Evolutionary conservation across 108 stramenopile species (phyloP).

Genomic region (Fistulifera solaris): DNA sequence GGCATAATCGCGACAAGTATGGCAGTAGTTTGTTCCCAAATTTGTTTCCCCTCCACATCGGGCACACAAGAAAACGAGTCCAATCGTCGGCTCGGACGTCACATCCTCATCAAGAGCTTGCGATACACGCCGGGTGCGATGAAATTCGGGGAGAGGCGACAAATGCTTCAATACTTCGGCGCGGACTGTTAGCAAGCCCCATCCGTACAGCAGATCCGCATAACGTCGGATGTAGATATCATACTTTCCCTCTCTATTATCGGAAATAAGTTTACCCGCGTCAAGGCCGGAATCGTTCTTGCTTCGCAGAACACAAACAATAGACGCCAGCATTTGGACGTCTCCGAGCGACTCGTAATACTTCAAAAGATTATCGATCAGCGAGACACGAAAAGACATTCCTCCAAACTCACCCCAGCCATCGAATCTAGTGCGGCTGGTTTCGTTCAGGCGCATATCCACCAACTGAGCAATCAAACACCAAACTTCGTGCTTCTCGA

Average conservation of each 20-base stretch:
- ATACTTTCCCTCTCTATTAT: constrained; percentile 36
- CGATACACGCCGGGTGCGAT: constrained; percentile 12
- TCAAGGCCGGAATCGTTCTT: neutral
- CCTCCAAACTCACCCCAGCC: constrained; percentile 60
- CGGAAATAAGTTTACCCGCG: constrained; percentile 31
- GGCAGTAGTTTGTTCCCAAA: constrained; percentile 35
- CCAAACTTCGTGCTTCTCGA: constrained; percentile 66
- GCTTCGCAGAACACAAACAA: constrained; percentile 61
- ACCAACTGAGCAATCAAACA: constrained; percentile 48
- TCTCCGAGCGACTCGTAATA: constrained; percentile 68
- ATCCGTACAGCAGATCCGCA: constrained; percentile 53
- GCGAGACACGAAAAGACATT: constrained; percentile 51
- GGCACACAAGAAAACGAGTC: constrained; percentile 39
- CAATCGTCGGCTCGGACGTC: constrained; percentile 22
- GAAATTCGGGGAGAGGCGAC: neutral
- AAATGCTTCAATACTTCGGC: constrained; percentile 68
- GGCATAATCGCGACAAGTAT: constrained; percentile 44
- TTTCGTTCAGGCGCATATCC: constrained; percentile 25
- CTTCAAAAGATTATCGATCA: constrained; percentile 42
- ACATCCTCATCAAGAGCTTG: neutral
- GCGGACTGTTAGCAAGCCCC: constrained; percentile 54
- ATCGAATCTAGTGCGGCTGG: constrained; percentile 18
- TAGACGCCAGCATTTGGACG: constrained; percentile 71
- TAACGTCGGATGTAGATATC: constrained; percentile 60
- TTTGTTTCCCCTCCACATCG: constrained; percentile 33